These are phyloP conservation scores for Trypethelium eluteriae DNA, from an alignment of 495 filamentous ascomycete species.

Conservation along the genomic window DNA sequence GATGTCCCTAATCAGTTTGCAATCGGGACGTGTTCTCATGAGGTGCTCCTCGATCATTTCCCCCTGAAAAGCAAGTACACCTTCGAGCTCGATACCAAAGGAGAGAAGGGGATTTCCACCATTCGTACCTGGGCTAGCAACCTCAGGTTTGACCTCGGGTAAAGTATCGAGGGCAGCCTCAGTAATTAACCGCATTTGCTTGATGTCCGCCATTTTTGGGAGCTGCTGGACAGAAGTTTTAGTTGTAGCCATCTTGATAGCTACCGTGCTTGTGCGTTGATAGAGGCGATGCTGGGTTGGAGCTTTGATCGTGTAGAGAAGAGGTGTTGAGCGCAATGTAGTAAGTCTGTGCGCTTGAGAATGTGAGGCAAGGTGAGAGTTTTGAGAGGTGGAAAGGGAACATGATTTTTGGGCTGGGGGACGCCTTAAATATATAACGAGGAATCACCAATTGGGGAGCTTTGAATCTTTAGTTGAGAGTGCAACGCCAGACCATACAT, in stretches of 20 bases:
- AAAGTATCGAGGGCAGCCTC: not conserved
- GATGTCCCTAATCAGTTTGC: slow-evolving; percentile 21
- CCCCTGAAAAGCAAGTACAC: slow-evolving; percentile 25
- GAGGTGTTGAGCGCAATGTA: not conserved
- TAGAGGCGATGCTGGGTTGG: not conserved
- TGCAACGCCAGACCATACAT: not conserved
- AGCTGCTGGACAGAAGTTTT: not conserved
- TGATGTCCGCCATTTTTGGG: not conserved
- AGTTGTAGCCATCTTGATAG: not conserved
- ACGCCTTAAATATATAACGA: not conserved
- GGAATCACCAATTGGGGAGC: not conserved
- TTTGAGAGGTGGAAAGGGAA: not conserved
- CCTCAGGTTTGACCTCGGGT: not conserved
- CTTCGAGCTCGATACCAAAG: slow-evolving; percentile 28
- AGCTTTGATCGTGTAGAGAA: not conserved
- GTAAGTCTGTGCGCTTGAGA: not conserved
- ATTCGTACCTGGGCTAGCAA: not conserved
- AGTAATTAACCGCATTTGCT: not conserved
- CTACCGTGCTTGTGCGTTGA: not conserved
- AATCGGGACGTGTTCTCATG: not conserved
- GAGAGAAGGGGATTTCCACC: slow-evolving; percentile 11
- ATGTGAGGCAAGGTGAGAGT: not conserved
- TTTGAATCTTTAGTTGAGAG: not conserved
- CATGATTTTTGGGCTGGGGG: not conserved
- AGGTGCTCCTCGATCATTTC: slow-evolving; percentile 21